Base-by-base conservation (phyloP, 176 grass and related monocot genomes). In the Stipa capillata region DNA sequence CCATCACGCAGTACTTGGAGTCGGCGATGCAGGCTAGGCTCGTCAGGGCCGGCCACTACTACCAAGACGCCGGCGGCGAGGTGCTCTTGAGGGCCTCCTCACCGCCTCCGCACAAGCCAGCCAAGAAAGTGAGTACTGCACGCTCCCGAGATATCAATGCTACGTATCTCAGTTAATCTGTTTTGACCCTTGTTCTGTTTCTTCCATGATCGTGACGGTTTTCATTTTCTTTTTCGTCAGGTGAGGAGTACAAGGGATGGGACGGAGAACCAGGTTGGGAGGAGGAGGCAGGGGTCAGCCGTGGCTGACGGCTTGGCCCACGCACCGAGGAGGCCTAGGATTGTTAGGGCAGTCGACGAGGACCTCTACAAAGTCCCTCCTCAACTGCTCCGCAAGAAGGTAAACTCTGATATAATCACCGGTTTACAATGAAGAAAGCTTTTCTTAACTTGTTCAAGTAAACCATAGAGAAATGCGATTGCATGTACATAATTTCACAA, bases 351-450 rank as follows among this genome's bases (percentile, higher is more conserved):
- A 18, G 85, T 93, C 21, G 85, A 93, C 29, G 87, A 87, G 73
- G 91, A 93, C 79, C 65, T 93, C 21, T 93, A 93, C 83, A 72
- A 85, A 60, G 89, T 93, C 53, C 87, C 85, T 15, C 49, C 87
- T 4, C 84, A 85, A 15, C 72, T 87, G 11, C 58, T 82, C 13
- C 64, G 76, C 43, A 32, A 83, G 28, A 93, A 85, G 68, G 60
- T 68, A 12, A 90, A 74, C n/a, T n/a, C n/a, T n/a, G n/a, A n/a
- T n/a, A n/a, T n/a, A n/a, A n/a, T n/a, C n/a, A n/a, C n/a, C n/a
- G n/a, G n/a, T n/a, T n/a, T 44, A 25, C 25, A 10, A 14, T 7
- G 68, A 11, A 16, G 27, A 8, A 23, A 28, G 32, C 2, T 55
- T 17, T 0, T n/a, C 23, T 8, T 17, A 24, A 33, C 48, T 32